Conservation (phyloP, 768 basidiomycete species). For the Tylopilus rubrobrunneus region DNA sequence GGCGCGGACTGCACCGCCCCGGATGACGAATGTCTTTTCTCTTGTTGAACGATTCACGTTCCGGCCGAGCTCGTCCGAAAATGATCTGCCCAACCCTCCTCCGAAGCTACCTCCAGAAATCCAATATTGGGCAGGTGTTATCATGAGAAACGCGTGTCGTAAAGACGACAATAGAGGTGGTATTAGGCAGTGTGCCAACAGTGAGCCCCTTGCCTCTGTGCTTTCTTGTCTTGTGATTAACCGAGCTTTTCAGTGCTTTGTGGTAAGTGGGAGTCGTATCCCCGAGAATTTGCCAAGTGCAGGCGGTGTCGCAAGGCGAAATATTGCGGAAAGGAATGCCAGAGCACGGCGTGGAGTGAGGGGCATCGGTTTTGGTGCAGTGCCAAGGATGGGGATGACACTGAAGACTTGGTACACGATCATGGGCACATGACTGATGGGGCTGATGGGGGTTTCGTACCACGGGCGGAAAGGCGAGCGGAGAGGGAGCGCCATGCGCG, state of each 20-base stretch:
- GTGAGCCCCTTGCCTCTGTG: conserved; percentile 40
- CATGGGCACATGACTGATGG: conserved; percentile 13
- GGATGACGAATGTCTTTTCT: conserved; percentile 90
- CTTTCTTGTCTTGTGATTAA: conserved; percentile 1
- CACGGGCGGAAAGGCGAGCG: conserved; percentile 34
- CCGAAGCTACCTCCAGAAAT: conserved; percentile 83
- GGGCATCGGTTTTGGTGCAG: conserved; percentile 96
- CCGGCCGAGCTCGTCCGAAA: conserved; percentile 81
- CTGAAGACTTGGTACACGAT: conserved; percentile 31
- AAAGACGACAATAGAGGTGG: conserved; percentile 94
- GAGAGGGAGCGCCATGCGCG: conserved; percentile 34
- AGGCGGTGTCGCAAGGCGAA: conserved; percentile 95
- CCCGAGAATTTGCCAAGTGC: conserved; percentile 97
- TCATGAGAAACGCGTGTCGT: conserved; percentile 98
- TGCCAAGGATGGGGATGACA: conserved; percentile 53
- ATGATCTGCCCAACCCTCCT: conserved; percentile 62
- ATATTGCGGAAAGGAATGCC: conserved; percentile 97
- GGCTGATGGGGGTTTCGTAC: conserved; percentile 10
- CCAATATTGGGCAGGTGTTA: conserved; percentile 99
- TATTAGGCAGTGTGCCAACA: conserved; percentile 96
- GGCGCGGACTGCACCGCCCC: conserved; percentile 17
- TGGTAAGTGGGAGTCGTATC: conserved; percentile 89
- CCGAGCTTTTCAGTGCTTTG: conserved; percentile 66
- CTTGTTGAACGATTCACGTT: conserved; percentile 96
- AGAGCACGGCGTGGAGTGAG: conserved; percentile 94